Conservation (phyloP, 176 grass and related monocot species). For the Hordeum marinum region DNA sequence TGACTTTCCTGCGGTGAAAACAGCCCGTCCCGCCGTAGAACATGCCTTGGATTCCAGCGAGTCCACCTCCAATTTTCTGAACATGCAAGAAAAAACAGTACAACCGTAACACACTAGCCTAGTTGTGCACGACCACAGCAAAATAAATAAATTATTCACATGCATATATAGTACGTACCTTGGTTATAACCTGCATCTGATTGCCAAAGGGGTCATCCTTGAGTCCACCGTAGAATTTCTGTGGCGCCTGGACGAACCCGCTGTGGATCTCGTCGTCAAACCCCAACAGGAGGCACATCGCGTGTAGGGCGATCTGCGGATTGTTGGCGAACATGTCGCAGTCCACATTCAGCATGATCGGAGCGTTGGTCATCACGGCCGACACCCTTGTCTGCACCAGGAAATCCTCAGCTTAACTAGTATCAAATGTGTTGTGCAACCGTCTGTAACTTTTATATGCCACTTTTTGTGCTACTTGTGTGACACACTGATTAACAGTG, state of each 20-base stretch:
- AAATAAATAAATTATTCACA: too few relatives aligned
- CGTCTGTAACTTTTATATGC: not conserved
- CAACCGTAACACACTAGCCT: too few relatives aligned
- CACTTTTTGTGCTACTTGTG: not conserved
- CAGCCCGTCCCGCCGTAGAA: constrained; percentile 42
- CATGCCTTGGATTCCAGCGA: constrained; percentile 31
- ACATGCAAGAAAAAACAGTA: not conserved
- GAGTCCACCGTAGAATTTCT: constrained; percentile 33
- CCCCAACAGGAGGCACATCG: constrained; percentile 44
- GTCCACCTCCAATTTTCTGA: not conserved
- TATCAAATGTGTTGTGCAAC: not conserved
- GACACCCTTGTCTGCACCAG: constrained; percentile 47
- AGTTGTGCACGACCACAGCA: not conserved
- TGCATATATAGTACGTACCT: not conserved
- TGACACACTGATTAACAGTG: not conserved
- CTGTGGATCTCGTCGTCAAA: constrained; percentile 20
- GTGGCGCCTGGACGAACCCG: constrained; percentile 45
- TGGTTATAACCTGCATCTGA: not conserved
- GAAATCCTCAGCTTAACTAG: not conserved
- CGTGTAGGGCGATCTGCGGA: constrained; percentile 27
- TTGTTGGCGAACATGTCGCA: constrained; percentile 71
- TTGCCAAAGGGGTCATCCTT: constrained; percentile 65
- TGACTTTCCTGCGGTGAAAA: constrained; percentile 53
- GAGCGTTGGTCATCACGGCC: constrained; percentile 41
- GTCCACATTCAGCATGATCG: constrained; percentile 57